Evolutionary conservation across 1,139 yeast species (phyloP).

Genomic region (Geotrichum klebahnii): DNA sequence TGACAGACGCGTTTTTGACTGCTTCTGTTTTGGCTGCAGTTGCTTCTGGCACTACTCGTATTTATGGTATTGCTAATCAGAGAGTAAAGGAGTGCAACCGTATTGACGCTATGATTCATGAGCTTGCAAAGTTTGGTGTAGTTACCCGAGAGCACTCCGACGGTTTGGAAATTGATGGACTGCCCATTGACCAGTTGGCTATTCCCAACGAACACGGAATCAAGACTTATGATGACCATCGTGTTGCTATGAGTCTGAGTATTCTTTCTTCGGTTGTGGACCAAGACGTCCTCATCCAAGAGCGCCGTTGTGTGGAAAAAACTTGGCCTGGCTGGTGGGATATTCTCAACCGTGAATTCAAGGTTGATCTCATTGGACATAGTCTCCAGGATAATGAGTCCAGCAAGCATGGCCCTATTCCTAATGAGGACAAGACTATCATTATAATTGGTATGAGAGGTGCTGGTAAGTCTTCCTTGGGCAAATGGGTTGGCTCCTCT

Average conservation of each 20-base stretch:
- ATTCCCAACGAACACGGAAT: conserved; percentile 50
- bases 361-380: conserved; percentile 62
- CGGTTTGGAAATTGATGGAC: conserved; percentile 83
- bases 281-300: conserved; percentile 66
- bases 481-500: conserved; percentile 70
- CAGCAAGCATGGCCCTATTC: conserved; percentile 16
- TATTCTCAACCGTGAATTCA: conserved; percentile 64
- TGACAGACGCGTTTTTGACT: conserved; percentile 97
- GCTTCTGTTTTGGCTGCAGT: conserved; percentile 96
- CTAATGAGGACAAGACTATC: conserved; percentile 54
- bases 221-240: conserved; percentile 86
- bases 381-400: conserved; percentile 10
- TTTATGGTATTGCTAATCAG: conserved; percentile 95
- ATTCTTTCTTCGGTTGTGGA: conserved; percentile 55
- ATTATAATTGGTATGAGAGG: conserved; percentile 97
- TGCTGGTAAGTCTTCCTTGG: conserved; percentile 88
- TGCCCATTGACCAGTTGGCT: conserved; percentile 40
- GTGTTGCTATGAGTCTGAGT: conserved; percentile 97
- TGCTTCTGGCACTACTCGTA: conserved; percentile 64
- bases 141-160: conserved; percentile 78
- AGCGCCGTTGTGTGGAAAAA: conserved; percentile 89
- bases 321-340: conserved; percentile 99
- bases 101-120: conserved; percentile 88
- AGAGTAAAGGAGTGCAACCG: conserved; percentile 96
- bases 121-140: conserved; percentile 88